Evolutionary conservation across 345 rosid genomes (phyloP), one percentile per base, ranked within the genome.

Genomic region (Populus nigra): DNA sequence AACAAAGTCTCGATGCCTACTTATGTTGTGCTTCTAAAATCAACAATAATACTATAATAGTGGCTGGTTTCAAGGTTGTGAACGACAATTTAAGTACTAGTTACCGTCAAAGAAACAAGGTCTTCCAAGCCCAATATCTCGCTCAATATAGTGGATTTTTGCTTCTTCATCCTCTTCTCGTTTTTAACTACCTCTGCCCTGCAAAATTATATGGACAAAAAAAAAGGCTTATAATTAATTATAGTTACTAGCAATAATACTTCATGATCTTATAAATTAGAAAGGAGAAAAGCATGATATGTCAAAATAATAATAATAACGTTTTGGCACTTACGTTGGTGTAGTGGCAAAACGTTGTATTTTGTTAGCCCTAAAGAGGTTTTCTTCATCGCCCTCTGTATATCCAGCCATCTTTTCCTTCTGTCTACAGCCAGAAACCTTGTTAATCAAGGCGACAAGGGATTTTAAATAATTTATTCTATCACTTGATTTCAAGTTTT

Each of bases 111-210:
- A 27, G 83, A 80, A 50, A 41, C 31, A 20, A 80, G 73, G 27
- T 76, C 83, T 11, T 80, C 49, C 59, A 76, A 63, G 18, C 83
- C 83, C 76, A 80, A 41, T 23, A 66, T 25, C 25, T 39, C 31
- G 4, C 15, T n/a, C 15, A 65, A 53, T 18, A 45, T 31, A 41
- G 62, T 10, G 13, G 25, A 13, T 31, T 55, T 66, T 27, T 57
- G 61, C 59, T 53, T 53, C 61, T 65, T 7, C 9, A 53, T 35
- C 55, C 73, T 53, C 9, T 6, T n/a, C 7, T 33, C 72, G 45
- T 18, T 38, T 10, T 66, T 50, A n/a, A 15, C 35, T 12, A 36
- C 1, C 31, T 50, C 55, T 70, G 63, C 23, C 79, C 79, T 75
- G 75, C 62, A 76, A 75, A 8, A 2, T 53, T 50, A 50, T 49